Evolutionary conservation across 495 filamentous ascomycete species (phyloP).

Genomic region (Penicillium cosmopolitanum): DNA sequence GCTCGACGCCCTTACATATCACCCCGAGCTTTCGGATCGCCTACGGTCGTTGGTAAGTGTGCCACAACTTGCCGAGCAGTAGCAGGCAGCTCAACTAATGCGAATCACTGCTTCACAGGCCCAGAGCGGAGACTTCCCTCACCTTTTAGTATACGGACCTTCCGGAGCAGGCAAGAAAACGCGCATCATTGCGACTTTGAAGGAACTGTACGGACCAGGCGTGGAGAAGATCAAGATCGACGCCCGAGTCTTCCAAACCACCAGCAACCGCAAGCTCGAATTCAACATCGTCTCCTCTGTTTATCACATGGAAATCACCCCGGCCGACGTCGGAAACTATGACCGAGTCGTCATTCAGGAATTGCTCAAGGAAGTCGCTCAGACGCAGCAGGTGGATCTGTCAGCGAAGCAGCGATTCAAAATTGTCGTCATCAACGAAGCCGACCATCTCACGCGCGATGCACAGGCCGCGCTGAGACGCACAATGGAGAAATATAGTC

Average conservation of each 20-base stretch:
- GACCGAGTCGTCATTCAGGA: slow-evolving; percentile 96
- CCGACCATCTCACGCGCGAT: slow-evolving; percentile 92
- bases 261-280: slow-evolving; percentile 92
- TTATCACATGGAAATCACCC: slow-evolving; percentile 98
- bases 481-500: slow-evolving; percentile 99
- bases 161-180: slow-evolving; percentile 98
- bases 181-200: slow-evolving; percentile 88
- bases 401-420: slow-evolving; percentile 91
- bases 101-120: slow-evolving; percentile 57
- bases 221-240: slow-evolving; percentile 99
- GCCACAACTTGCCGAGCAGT: neutral
- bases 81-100: neutral
- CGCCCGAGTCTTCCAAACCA: slow-evolving; percentile 92
- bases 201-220: slow-evolving; percentile 87
- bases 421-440: slow-evolving; percentile 98
- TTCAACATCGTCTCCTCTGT: slow-evolving; percentile 97
- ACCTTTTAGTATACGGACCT: slow-evolving; percentile 94
- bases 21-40: slow-evolving; percentile 83
- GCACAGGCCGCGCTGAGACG: slow-evolving; percentile 92
- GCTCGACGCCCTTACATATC: slow-evolving; percentile 85
- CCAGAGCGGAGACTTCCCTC: slow-evolving; percentile 94
- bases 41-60: slow-evolving; percentile 79
- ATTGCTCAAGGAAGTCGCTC: slow-evolving; percentile 94
- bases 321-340: slow-evolving; percentile 94
- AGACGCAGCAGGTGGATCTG: slow-evolving; percentile 96